These are phyloP conservation scores for Puccinia coronata DNA, from an alignment of 1,284 basidiomycete genomes.

Conservation along the genomic window DNA sequence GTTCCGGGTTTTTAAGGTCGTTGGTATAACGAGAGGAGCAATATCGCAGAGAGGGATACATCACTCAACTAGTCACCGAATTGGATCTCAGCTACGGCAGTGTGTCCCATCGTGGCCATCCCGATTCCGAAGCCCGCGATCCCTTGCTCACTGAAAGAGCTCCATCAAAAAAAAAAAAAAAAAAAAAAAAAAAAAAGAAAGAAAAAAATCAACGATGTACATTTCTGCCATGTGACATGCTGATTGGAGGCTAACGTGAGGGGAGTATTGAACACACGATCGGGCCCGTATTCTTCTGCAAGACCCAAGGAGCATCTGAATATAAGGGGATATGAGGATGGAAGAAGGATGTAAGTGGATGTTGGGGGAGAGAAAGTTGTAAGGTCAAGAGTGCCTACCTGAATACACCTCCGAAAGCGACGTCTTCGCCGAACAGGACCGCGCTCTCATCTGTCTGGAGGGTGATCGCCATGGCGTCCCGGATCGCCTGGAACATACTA, in stretches of 20 bases:
- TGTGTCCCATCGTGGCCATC: constrained; percentile 86
- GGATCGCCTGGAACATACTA: constrained; percentile 50
- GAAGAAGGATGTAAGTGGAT: constrained; percentile 78
- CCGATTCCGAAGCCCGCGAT: constrained; percentile 94
- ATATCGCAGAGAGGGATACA: background rate
- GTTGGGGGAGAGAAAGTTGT: background rate
- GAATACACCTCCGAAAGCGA: constrained; percentile 62
- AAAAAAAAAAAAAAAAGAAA: no score
- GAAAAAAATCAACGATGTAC: background rate
- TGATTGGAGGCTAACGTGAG: constrained; percentile 59
- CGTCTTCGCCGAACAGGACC: constrained; percentile 89
- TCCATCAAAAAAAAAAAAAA: no score
- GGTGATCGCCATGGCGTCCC: constrained; percentile 49
- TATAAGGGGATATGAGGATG: constrained; percentile 71
- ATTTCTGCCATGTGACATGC: no score
- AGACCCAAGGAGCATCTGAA: constrained; percentile 68
- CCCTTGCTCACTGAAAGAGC: constrained; percentile 70
- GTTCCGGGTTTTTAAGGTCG: background rate
- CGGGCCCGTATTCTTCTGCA: constrained; percentile 85
- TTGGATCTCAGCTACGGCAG: constrained; percentile 89
- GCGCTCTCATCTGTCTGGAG: constrained; percentile 69
- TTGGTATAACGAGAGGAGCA: background rate
- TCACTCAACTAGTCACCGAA: constrained; percentile 58
- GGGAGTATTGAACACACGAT: constrained; percentile 93
- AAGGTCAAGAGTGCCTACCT: background rate